phyloP scores from a whole-genome alignment of 2,329 filamentous ascomycete genomes.

The Teratosphaeria gauchensis region DNA sequence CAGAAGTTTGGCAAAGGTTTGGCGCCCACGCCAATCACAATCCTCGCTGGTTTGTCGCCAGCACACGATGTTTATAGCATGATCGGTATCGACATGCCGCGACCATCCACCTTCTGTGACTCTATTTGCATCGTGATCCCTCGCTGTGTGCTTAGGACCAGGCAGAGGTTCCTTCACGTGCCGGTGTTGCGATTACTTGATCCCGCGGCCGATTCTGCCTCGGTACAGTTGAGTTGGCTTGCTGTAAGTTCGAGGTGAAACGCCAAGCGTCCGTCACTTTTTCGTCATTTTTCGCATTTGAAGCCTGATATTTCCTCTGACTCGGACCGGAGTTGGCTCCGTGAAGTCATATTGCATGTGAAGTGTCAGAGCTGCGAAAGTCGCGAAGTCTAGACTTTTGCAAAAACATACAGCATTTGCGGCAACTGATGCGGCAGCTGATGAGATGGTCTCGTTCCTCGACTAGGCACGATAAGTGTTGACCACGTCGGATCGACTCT shows the following conservation, averaged over 20 bases:
- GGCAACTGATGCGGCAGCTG: too few species aligned
- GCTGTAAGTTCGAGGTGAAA: neutral
- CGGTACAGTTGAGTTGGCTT: neutral
- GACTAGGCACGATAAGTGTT: neutral
- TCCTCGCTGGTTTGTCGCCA: neutral
- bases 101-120: neutral
- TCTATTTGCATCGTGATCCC: neutral
- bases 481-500: neutral
- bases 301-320: neutral
- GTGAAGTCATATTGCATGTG: neutral
- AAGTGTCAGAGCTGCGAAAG: neutral
- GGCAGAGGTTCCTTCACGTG: neutral
- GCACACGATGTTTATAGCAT: neutral
- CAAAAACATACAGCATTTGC: neutral
- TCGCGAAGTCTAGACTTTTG: neutral
- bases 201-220: neutral
- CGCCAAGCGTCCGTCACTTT: neutral
- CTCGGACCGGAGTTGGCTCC: neutral
- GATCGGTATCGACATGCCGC: neutral
- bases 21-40: neutral
- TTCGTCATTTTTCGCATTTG: neutral
- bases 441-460: neutral
- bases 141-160: neutral
- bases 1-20: neutral
- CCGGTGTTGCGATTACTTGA: neutral